Evolutionary conservation across 176 grass and related monocot species (phyloP), one percentile per base, ranked within the genome.

Genomic region (Hyparrhenia diplandra): DNA sequence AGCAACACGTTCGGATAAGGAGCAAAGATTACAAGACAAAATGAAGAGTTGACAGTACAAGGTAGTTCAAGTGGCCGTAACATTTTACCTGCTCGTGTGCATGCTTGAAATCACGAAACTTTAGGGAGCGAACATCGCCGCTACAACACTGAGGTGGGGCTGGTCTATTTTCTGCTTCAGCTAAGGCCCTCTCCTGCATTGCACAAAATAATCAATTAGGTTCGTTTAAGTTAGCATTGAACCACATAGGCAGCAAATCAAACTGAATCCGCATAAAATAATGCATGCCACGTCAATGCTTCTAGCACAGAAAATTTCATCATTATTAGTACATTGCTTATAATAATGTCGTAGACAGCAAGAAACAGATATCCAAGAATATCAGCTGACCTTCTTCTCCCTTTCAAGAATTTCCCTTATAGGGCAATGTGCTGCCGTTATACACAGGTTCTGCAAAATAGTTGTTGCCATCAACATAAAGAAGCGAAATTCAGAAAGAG

Each of bases 341-440:
- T 66, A 81, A 23, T 61, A 29, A 14, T 29, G 16, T n/a, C 0
- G 11, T 67, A 59, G 3, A 17, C 24, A 68, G 28, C 67, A 65
- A 72, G 41, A 67, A 63, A 71, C n/a, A 64, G n/a, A 60, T 43
- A 64, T 36, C 16, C 14, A 24, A 87, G 27, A 75, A 82, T 67
- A 64, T 13, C 61, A 82, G 82, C 92, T 87, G 24, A 93, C 96
- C 90, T 93, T 98, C 78, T 91, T 98, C 82, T 98, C 96, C 47
- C 71, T 98, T 84, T 93, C 90, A 61, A 98, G 79, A 67, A 98
- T 90, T 89, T 93, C 96, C 90, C 96, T 98, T 67, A 98, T 95
- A 12, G 95, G 92, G 17, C 82, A 60, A 89, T 98, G 95, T 76
- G 95, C 95, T 41, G 95, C 95, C 82, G 95, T 89, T 78, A 93